Conservation (phyloP, 352 stramenopile species). For the Pythium dissotocum region DNA sequence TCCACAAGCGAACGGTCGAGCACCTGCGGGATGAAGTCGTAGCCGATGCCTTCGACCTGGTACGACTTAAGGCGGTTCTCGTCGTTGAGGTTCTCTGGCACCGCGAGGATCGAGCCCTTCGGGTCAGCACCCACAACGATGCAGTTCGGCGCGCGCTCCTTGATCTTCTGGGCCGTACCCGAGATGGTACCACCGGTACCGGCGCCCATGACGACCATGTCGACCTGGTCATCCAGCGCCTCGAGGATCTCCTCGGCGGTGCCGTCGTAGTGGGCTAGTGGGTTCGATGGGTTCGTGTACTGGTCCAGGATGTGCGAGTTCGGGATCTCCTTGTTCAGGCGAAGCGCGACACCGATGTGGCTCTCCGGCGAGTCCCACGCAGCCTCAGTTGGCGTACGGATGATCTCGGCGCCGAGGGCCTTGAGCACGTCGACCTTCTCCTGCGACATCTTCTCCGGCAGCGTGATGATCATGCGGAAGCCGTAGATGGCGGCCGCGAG, state of each 20-base stretch:
- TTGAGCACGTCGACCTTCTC: conserved; percentile 97
- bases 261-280: conserved; percentile 94
- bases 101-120: conserved; percentile 92
- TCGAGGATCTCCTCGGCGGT: conserved; percentile 95
- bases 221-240: conserved; percentile 92
- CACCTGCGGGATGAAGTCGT: conserved; percentile 97
- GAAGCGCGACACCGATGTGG: conserved; percentile 93
- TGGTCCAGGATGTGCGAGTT: conserved; percentile 96
- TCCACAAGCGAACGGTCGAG: conserved; percentile 94
- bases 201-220: conserved; percentile 94
- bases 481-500: conserved; percentile 96
- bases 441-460: conserved; percentile 96
- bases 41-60: conserved; percentile 96
- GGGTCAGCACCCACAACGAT: conserved; percentile 91
- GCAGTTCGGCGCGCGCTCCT: conserved; percentile 88
- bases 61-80: conserved; percentile 89
- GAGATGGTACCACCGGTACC: conserved; percentile 96
- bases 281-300: conserved; percentile 97
- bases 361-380: conserved; percentile 95
- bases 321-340: conserved; percentile 93
- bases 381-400: conserved; percentile 95
- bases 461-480: conserved; percentile 94
- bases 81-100: conserved; percentile 93
- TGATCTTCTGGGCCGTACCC: conserved; percentile 92
- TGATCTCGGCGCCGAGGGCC: conserved; percentile 95